Evolutionary conservation across 371 early-diverging fungal genomes (phyloP).

Genomic region (Mycotypha africana): DNA sequence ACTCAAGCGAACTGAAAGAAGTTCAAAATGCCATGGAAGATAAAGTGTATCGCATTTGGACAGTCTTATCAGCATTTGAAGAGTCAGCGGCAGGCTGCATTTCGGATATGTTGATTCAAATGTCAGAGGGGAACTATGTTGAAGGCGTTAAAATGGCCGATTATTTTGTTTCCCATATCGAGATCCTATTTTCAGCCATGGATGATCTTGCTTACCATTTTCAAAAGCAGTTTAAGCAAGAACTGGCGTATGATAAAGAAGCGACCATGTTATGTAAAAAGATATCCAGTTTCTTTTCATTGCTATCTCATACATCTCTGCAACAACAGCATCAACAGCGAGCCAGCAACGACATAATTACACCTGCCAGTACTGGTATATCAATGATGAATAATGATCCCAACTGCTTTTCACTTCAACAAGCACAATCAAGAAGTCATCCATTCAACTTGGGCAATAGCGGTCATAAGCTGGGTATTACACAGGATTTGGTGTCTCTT

Average conservation of each 20-base stretch:
- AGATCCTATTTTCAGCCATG: conserved; percentile 86
- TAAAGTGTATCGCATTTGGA: conserved; percentile 88
- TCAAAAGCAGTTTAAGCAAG: conserved; percentile 24
- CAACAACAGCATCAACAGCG: conserved; percentile 45
- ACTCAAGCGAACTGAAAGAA: conserved; percentile 47
- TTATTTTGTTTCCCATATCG: conserved; percentile 89
- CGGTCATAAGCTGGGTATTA: conserved; percentile 73
- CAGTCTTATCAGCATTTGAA: conserved; percentile 91
- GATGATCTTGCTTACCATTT: conserved; percentile 56
- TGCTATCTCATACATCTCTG: conserved; percentile 79
- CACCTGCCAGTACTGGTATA: too few relatives aligned
- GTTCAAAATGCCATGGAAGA: conserved; percentile 71
- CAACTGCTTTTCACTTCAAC: too few relatives aligned
- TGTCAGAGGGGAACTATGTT: conserved; percentile 77
- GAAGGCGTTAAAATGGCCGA: conserved; percentile 88
- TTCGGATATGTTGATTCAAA: conserved; percentile 91
- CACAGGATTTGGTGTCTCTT: conserved; percentile 84
- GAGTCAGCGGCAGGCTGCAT: conserved; percentile 96
- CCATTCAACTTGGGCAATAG: too few relatives aligned
- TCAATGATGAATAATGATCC: too few relatives aligned
- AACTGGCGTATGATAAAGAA: conserved; percentile 75
- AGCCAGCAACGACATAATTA: too few relatives aligned
- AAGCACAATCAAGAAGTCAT: too few relatives aligned
- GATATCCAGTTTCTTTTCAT: conserved; percentile 87
- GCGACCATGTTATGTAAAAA: conserved; percentile 89